A percentile compares a stretch with the other conserved stretches of the same genome.
These are phyloP conservation scores for Euphorbia peplus DNA, from an alignment of 345 rosid species.

Conservation along the genomic window DNA sequence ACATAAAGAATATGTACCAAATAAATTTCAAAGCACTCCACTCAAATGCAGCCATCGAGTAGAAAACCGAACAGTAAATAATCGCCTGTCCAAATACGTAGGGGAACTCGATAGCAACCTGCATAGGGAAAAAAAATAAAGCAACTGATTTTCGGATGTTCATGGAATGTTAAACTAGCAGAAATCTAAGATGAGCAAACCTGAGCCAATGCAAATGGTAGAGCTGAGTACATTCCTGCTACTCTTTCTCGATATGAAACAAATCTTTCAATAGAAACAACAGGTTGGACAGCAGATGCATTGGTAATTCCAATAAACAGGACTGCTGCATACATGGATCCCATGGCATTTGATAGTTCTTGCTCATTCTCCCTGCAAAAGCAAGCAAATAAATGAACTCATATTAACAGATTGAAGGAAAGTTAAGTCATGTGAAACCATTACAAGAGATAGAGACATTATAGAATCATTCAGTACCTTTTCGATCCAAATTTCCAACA, in stretches of 20 bases:
- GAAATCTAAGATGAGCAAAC: constrained; percentile 29
- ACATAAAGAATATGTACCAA: constrained; percentile 95
- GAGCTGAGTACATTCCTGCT: constrained; percentile 93
- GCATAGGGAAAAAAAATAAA: constrained; percentile 21
- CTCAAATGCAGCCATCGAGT: constrained; percentile 83
- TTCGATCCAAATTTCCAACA: constrained; percentile 93
- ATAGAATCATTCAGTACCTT: constrained; percentile 43
- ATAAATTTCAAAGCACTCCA: constrained; percentile 78
- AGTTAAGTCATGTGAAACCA: background rate
- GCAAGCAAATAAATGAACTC: background rate
- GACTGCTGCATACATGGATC: constrained; percentile 88
- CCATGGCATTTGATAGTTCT: constrained; percentile 89
- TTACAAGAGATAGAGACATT: constrained; percentile 1
- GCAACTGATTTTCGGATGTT: constrained; percentile 3
- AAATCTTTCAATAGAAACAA: constrained; percentile 87
- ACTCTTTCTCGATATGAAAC: constrained; percentile 96
- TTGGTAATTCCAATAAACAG: constrained; percentile 89
- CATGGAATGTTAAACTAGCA: background rate
- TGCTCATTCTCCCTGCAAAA: constrained; percentile 69
- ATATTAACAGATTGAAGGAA: background rate
- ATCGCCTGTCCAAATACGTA: constrained; percentile 76
- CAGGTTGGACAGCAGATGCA: constrained; percentile 94
- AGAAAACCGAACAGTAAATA: constrained; percentile 74
- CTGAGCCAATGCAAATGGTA: constrained; percentile 95
- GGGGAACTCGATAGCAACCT: constrained; percentile 93